Evolutionary conservation across 1,284 basidiomycete genomes (phyloP), one percentile per base, ranked within the genome.

Genomic region (Meripilus lineatus): DNA sequence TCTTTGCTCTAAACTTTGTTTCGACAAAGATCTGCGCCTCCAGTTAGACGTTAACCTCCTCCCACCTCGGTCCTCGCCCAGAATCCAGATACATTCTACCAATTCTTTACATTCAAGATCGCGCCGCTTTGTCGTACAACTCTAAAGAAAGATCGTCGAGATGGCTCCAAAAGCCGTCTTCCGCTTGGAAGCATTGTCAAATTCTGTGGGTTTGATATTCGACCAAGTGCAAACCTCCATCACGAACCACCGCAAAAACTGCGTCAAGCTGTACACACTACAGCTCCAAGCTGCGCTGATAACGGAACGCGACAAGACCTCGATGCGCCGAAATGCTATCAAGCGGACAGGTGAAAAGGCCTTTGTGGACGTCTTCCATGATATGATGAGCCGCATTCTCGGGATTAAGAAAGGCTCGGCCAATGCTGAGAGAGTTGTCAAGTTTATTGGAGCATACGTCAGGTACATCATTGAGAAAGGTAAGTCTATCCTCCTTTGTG

Each of bases 231-330:
- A 97, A 61, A 64, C 68, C 25, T 82, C 88, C 0, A 63, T 83
- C 6, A 87, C 91, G 6, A 92, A 89, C 58, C 93, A 89, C 59
- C 75, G 82, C 42, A 96, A 96, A 72, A 94, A 95, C 63, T 77
- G 84, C 46, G 87, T 92, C 32, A 79, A 83, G 0, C 74, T 96
- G 1, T 76, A 85, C 67, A 90, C 91, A 59, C 62, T 93, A 26
- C 91, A 94, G 54, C 57, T 70, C 20, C 75, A 81, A 50, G 81
- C 81, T 22, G 70, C 77, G 53, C 63, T 1, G 63, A 10, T 84
- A 48, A 79, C 72, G 74, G 83, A 46, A 47, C 69, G 4, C n/a
- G 58, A 72, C 32, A 68, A 68, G 11, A 66, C 70, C n/a, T n/a
- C n/a, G n/a, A n/a, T n/a, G 74, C 5, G 66, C 65, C 30, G 68